Percentiles rank a stretch among this genome's conserved stretches.
Conservation (phyloP, 83 land plant species). For the Picea abies region DNA sequence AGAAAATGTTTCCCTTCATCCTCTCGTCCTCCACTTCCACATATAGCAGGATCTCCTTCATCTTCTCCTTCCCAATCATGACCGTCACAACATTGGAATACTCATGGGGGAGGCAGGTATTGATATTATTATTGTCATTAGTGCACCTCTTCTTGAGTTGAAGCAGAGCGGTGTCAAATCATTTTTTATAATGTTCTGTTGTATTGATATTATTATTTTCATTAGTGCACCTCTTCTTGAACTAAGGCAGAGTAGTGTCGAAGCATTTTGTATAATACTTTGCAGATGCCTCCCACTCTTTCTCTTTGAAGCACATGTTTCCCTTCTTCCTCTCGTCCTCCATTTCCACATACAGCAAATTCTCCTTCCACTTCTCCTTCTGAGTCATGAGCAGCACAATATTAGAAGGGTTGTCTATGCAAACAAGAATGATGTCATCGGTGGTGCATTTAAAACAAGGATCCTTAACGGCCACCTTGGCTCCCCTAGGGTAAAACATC, state of each 20-base stretch:
- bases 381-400: neutral
- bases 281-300: slow-evolving; percentile 11
- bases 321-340: slow-evolving; percentile 14
- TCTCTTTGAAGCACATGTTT: slow-evolving; percentile 11
- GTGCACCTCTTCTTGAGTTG: too few species aligned
- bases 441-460: slow-evolving; percentile 18
- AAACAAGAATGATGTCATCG: slow-evolving; percentile 20
- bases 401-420: slow-evolving; percentile 15
- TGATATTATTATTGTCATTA: neutral
- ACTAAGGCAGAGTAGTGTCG: neutral
- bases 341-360: neutral
- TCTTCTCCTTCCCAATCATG: too few species aligned
- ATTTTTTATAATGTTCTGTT: too few species aligned
- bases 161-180: too few species aligned
- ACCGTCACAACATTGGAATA: too few species aligned
- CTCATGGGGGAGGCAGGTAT: neutral
- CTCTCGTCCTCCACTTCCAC: too few species aligned
- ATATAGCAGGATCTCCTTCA: too few species aligned
- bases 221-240: neutral
- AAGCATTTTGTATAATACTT: slow-evolving; percentile 17
- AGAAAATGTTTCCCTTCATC: too few species aligned
- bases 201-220: neutral
- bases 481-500: neutral
- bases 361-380: neutral
- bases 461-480: slow-evolving; percentile 33